Evolutionary conservation across 139 green algal genomes (phyloP).

Genomic region (Nannochloris sp.): DNA sequence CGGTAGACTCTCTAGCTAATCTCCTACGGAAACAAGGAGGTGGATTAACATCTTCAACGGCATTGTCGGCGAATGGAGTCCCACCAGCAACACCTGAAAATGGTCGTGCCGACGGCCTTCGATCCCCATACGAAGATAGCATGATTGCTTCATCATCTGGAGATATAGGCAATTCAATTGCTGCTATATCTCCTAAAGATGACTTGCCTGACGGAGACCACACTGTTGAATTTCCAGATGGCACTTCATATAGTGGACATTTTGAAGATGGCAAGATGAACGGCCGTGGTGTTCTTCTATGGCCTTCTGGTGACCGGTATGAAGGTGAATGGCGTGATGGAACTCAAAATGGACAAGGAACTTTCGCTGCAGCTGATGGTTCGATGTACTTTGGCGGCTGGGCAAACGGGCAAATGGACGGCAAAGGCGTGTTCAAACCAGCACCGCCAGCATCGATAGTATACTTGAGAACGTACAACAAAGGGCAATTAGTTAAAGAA

Average conservation of each 20-base stretch:
- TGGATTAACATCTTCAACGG: no score
- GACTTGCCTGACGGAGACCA: conserved; percentile 16
- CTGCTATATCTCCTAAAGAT: no score
- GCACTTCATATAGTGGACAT: conserved; percentile 21
- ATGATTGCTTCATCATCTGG: no score
- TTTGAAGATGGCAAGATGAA: conserved; percentile 41
- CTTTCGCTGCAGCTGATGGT: conserved; percentile 43
- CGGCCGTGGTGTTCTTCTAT: conserved; percentile 56
- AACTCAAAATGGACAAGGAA: conserved; percentile 48
- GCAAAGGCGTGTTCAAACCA: conserved; percentile 42
- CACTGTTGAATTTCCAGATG: conserved; percentile 10
- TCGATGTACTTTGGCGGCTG: conserved; percentile 54
- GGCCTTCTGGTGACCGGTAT: conserved; percentile 48
- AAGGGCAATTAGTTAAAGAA: not conserved
- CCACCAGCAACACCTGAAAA: no score
- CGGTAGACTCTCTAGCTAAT: no score
- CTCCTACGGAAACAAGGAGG: no score
- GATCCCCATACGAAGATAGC: no score
- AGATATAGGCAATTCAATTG: no score
- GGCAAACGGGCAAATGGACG: conserved; percentile 52
- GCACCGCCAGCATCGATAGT: not conserved
- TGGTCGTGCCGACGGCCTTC: no score
- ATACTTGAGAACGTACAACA: conserved; percentile 5
- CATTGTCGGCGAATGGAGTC: no score
- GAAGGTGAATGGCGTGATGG: conserved; percentile 64